Evolutionary conservation across 2,329 filamentous ascomycete species (phyloP).

Genomic region (Bipolaris cookei): DNA sequence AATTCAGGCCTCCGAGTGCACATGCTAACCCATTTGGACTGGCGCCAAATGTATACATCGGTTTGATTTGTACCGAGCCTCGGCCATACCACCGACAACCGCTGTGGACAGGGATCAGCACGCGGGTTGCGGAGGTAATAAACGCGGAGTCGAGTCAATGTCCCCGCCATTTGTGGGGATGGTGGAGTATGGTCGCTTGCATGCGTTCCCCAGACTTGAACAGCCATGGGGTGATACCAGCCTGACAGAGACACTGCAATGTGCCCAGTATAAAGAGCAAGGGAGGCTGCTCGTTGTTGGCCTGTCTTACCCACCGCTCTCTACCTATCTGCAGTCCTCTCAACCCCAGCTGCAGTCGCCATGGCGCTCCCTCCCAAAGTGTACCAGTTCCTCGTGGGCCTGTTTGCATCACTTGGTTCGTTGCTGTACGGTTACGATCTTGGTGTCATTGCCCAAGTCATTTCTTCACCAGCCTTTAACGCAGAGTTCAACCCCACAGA

Average conservation of each 20-base stretch:
- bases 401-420: slow-evolving; percentile 65
- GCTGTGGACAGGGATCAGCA: slow-evolving; percentile 9
- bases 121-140: slow-evolving; percentile 20
- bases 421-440: slow-evolving; percentile 66
- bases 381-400: slow-evolving; percentile 66
- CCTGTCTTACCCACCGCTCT: slow-evolving; percentile 13
- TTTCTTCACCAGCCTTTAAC: slow-evolving; percentile 54
- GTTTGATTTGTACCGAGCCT: slow-evolving; percentile 24
- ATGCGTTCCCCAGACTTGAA: slow-evolving; percentile 18
- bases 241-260: background rate
- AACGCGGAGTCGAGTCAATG: slow-evolving; percentile 19
- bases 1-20: background rate
- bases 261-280: slow-evolving; percentile 28
- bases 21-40: slow-evolving; percentile 10
- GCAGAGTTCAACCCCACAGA: slow-evolving; percentile 49
- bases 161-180: slow-evolving; percentile 27
- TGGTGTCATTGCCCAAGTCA: slow-evolving; percentile 65
- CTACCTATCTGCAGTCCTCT: slow-evolving; percentile 11
- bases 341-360: slow-evolving; percentile 25
- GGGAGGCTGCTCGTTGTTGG: slow-evolving; percentile 14
- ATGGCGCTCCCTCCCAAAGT: slow-evolving; percentile 64
- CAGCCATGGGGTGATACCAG: slow-evolving; percentile 14
- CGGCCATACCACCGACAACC: slow-evolving; percentile 15
- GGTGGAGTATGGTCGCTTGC: slow-evolving; percentile 22
- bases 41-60: slow-evolving; percentile 10